phyloP scores from a whole-genome alignment of 2,329 filamentous ascomycete genomes.

The Aspergillus fischeri region DNA sequence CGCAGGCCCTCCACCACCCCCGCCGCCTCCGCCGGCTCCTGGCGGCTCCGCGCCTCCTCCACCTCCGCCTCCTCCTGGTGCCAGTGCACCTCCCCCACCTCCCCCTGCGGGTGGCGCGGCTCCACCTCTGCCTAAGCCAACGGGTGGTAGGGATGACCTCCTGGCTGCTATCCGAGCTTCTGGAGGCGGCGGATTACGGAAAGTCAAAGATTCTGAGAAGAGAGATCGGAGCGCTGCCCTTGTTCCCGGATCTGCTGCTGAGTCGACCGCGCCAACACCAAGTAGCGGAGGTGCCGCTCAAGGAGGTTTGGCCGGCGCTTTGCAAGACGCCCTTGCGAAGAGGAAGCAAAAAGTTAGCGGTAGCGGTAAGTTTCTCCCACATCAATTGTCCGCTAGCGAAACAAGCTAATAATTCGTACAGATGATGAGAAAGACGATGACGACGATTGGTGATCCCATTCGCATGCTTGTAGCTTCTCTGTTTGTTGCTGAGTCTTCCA shows the following conservation, averaged over 20 bases:
- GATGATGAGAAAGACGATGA: slow-evolving; percentile 46
- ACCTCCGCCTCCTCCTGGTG: slow-evolving; percentile 25
- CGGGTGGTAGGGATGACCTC: slow-evolving; percentile 41
- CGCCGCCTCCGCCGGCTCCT: slow-evolving; percentile 28
- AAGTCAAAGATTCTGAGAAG: slow-evolving; percentile 45
- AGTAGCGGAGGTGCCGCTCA: slow-evolving; percentile 50
- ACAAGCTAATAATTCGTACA: slow-evolving; percentile 27
- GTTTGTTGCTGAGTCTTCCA: neutral
- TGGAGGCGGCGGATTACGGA: slow-evolving; percentile 45
- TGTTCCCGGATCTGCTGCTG: slow-evolving; percentile 48
- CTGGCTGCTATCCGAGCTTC: slow-evolving; percentile 49
- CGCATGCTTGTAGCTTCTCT: neutral
- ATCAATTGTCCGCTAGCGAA: neutral
- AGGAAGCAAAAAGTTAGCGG: slow-evolving; percentile 91
- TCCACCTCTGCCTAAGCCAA: slow-evolving; percentile 40
- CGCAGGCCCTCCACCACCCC: slow-evolving; percentile 25
- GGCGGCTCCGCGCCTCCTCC: slow-evolving; percentile 12
- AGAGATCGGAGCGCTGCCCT: slow-evolving; percentile 43
- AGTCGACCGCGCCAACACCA: slow-evolving; percentile 56
- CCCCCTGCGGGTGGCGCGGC: slow-evolving; percentile 34
- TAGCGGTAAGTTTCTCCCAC: slow-evolving; percentile 67
- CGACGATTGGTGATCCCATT: slow-evolving; percentile 40
- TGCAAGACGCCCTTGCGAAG: slow-evolving; percentile 72
- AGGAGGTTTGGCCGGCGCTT: slow-evolving; percentile 72
- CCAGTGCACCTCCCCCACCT: slow-evolving; percentile 49